phyloP scores from a whole-genome alignment of 768 basidiomycete species.

The Amanita fuliginea region DNA sequence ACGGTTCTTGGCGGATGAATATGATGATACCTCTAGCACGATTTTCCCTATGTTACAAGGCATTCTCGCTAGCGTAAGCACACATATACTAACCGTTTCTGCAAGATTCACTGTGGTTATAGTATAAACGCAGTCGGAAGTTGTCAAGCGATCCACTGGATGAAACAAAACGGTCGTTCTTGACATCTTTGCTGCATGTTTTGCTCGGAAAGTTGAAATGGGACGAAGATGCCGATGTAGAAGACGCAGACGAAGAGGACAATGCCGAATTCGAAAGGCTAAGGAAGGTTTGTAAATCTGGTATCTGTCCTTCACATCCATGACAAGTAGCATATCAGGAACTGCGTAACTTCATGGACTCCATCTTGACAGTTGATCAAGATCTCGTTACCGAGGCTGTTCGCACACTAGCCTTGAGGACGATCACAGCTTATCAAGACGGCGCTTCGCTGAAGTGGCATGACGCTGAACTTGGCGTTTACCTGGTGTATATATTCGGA shows the following conservation, averaged over 20 bases:
- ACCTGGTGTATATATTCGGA: slow-evolving; percentile 88
- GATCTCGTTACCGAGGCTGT: slow-evolving; percentile 75
- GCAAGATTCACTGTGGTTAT: slow-evolving; percentile 1
- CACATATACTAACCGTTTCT: neutral
- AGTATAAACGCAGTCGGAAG: slow-evolving; percentile 78
- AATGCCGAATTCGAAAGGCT: slow-evolving; percentile 71
- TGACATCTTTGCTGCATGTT: slow-evolving; percentile 66
- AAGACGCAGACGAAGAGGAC: slow-evolving; percentile 86
- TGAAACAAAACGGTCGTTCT: slow-evolving; percentile 61
- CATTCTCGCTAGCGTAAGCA: slow-evolving; percentile 62
- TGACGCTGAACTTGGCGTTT: slow-evolving; percentile 88
- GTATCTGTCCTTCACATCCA: slow-evolving; percentile 4
- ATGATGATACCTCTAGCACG: slow-evolving; percentile 81
- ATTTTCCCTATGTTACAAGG: slow-evolving; percentile 73
- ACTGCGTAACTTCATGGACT: slow-evolving; percentile 77
- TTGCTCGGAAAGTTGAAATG: slow-evolving; percentile 86
- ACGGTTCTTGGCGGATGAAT: slow-evolving; percentile 81
- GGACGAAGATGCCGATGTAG: slow-evolving; percentile 68
- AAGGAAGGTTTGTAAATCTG: slow-evolving; percentile 53
- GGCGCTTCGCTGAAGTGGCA: slow-evolving; percentile 73
- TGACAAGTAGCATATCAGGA: slow-evolving; percentile 40
- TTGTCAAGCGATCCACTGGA: slow-evolving; percentile 51
- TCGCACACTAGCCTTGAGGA: slow-evolving; percentile 59
- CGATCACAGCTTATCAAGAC: slow-evolving; percentile 58
- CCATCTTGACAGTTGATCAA: slow-evolving; percentile 76